phyloP scores from a whole-genome alignment of 2,329 filamentous ascomycete species.

The Arthrobotrys sinensis region DNA sequence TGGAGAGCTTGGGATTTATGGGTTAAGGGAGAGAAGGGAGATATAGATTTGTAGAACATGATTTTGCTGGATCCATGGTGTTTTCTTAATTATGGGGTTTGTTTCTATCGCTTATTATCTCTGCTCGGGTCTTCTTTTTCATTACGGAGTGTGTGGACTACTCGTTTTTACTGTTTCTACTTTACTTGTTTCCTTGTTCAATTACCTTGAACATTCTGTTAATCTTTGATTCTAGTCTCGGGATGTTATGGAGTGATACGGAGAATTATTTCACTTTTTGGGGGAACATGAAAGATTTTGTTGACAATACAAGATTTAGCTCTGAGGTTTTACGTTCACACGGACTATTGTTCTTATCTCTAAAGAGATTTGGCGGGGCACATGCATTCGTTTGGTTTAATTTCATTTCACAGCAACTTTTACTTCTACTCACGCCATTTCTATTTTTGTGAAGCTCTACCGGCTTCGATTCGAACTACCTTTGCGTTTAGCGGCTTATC shows the following conservation, averaged over 20 bases:
- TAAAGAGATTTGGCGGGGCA: background rate
- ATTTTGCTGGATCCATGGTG: constrained; percentile 20
- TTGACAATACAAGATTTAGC: constrained; percentile 39
- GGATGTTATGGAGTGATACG: constrained; percentile 41
- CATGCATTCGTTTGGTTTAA: background rate
- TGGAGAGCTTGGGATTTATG: constrained; percentile 89
- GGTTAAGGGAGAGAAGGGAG: constrained; percentile 88
- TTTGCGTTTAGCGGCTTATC: background rate
- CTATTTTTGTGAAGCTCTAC: background rate
- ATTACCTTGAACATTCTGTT: background rate
- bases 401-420: background rate
- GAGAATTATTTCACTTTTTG: constrained; percentile 45
- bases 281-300: constrained; percentile 30
- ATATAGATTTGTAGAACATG: constrained; percentile 80
- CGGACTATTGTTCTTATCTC: constrained; percentile 28
- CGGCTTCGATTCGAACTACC: background rate
- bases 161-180: constrained; percentile 23
- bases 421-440: background rate
- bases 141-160: constrained; percentile 32
- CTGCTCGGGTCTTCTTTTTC: constrained; percentile 33
- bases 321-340: constrained; percentile 43
- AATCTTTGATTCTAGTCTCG: constrained; percentile 30
- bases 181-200: background rate
- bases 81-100: constrained; percentile 37
- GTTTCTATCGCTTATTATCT: constrained; percentile 46